These are phyloP conservation scores for Euphorbia corollata DNA, from an alignment of 441 rosid genomes.

Conservation along the genomic window DNA sequence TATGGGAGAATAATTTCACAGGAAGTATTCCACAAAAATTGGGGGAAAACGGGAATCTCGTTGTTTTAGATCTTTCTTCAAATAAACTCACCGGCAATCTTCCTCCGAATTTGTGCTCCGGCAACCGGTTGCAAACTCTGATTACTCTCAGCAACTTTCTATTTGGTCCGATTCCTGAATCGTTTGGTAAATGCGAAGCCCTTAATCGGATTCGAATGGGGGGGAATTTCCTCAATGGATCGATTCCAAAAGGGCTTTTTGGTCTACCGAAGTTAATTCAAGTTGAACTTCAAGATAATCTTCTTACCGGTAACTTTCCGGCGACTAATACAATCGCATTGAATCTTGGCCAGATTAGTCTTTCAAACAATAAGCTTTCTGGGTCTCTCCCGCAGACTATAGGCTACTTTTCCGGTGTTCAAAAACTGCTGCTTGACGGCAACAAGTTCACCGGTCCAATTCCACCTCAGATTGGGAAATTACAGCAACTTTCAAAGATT, in stretches of 20 bases:
- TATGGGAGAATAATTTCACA: constrained; percentile 94
- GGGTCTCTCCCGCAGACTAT: constrained; percentile 65
- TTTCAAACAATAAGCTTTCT: constrained; percentile 72
- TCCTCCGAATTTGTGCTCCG: constrained; percentile 74
- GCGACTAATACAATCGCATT: constrained; percentile 39
- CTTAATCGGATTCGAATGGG: constrained; percentile 85
- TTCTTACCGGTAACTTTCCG: constrained; percentile 66
- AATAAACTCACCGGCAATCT: constrained; percentile 77
- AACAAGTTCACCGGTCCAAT: constrained; percentile 70
- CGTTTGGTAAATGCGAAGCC: constrained; percentile 65
- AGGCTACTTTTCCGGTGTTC: constrained; percentile 78
- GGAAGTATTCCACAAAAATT: constrained; percentile 65
- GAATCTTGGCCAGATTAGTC: constrained; percentile 71
- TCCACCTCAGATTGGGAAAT: constrained; percentile 69
- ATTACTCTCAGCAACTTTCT: constrained; percentile 71
- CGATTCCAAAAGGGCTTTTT: constrained; percentile 75
- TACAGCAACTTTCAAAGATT: constrained; percentile 78
- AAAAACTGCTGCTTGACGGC: constrained; percentile 85
- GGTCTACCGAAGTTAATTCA: constrained; percentile 70
- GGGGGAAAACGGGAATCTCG: constrained; percentile 64
- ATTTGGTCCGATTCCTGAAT: constrained; percentile 73
- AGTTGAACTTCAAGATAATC: constrained; percentile 78
- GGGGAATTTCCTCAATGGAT: constrained; percentile 75
- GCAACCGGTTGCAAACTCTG: constrained; percentile 58
- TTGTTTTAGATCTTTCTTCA: constrained; percentile 66